Percentiles rank a stretch among this genome's conserved stretches.
phyloP scores from a whole-genome alignment of 2,329 filamentous ascomycete species.

The Verticillium zaregamsianum region DNA sequence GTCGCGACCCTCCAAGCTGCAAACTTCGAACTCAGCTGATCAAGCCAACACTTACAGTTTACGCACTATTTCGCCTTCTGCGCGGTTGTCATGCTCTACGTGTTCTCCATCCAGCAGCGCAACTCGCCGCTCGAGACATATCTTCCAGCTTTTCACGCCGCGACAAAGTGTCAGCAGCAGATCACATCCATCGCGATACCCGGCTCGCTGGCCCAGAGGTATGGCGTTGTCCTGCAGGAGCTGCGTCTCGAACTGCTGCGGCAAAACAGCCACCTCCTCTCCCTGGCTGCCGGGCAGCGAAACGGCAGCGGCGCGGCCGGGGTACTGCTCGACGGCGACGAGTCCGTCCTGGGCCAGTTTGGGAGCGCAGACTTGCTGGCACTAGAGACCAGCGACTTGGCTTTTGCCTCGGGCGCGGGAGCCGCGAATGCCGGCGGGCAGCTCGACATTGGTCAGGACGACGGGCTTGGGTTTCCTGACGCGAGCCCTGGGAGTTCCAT shows the following conservation, averaged over 20 bases:
- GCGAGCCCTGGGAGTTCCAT: conserved; percentile 10
- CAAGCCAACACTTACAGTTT: conserved; percentile 17
- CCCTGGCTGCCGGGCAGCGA: neutral
- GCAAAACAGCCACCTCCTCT: conserved; percentile 15
- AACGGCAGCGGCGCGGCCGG: neutral
- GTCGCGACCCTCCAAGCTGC: neutral
- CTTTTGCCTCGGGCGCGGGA: neutral
- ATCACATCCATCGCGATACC: conserved; percentile 29
- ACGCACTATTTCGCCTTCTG: conserved; percentile 39
- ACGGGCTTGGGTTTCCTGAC: neutral
- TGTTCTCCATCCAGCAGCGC: conserved; percentile 35
- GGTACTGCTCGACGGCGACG: neutral
- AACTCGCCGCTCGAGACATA: conserved; percentile 19
- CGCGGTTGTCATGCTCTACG: conserved; percentile 38
- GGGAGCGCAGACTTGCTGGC: neutral
- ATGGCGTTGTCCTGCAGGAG: conserved; percentile 35
- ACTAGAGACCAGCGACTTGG: neutral
- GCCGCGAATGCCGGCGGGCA: neutral
- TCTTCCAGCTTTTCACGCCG: conserved; percentile 26
- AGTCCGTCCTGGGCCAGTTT: neutral
- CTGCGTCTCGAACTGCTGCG: conserved; percentile 19
- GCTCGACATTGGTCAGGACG: neutral
- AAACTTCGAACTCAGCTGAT: neutral
- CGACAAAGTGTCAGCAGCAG: conserved; percentile 32
- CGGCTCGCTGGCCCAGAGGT: conserved; percentile 34